Base-by-base conservation (phyloP, 139 green algal species). In the Coelastrella sp. region DNA sequence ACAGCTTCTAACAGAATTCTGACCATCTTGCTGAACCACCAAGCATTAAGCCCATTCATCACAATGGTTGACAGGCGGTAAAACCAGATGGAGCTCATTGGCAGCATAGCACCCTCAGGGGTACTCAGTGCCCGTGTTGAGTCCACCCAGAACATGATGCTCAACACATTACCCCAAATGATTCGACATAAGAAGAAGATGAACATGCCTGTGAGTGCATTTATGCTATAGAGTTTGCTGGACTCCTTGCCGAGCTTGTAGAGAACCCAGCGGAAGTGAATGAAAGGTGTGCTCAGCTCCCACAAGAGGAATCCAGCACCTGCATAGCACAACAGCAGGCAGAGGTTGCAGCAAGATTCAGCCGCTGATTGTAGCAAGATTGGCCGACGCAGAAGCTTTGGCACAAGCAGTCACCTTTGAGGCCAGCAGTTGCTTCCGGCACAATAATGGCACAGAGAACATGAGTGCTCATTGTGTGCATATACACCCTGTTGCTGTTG, bases 221-320 rank as follows among this genome's bases (percentile, higher is more conserved):
- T 92, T n/a, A 86, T 19, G 12, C 24, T 15, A 82, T 96, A 91
- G 11, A 88, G n/a, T 4, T 27, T n/a, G 6, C 58, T 82, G 19
- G 78, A 72, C 59, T 75, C 91, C 66, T 82, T 74, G n/a, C 92
- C 93, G 10, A 94, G 92, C 85, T 94, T 93, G 25, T 96, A 89
- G 35, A 95, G 82, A 22, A 95, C 63, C 93, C 93, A 95, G 49
- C 93, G 91, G 8, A 92, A 61, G 79, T 95, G 95, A 84, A 95
- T 84, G 63, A 96, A 92, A 27, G 93, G 93, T 8, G 93, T 96
- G 68, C 75, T 91, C 11, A 94, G 87, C 87, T 95, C 93, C 93
- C 93, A 92, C 68, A 90, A 68, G 27, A 94, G 61, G 57, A 95
- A 95, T 27, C 83, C 75, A 8, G 93, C 93, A 8, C 91, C 91